Percentiles rank a stretch among this genome's conserved stretches.
phyloP scores from a whole-genome alignment of 805 yeast species.

The Candida hungchunana region DNA sequence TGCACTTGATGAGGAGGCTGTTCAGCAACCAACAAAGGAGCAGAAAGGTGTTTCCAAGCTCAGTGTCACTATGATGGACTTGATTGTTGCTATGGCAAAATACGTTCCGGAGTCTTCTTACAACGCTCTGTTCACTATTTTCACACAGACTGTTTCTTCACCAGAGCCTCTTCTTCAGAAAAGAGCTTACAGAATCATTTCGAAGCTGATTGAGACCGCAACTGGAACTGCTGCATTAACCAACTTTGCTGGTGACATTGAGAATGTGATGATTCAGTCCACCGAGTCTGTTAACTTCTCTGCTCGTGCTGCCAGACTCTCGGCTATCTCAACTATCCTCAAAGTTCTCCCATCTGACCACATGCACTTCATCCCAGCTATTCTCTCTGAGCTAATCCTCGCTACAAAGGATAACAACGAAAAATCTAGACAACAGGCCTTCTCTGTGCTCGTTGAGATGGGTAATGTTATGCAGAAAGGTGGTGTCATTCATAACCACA shows the following conservation, averaged over 20 bases:
- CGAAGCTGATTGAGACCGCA: slow-evolving; percentile 66
- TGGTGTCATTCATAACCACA: slow-evolving; percentile 60
- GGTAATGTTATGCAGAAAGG: slow-evolving; percentile 68
- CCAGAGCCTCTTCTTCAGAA: slow-evolving; percentile 74
- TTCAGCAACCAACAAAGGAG: slow-evolving; percentile 28
- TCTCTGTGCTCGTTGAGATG: slow-evolving; percentile 70
- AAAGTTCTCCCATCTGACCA: slow-evolving; percentile 59
- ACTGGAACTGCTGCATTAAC: slow-evolving; percentile 53
- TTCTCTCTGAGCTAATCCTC: slow-evolving; percentile 83
- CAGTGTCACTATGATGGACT: slow-evolving; percentile 86
- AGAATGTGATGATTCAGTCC: slow-evolving; percentile 54
- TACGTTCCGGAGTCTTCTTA: slow-evolving; percentile 71
- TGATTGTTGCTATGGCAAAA: slow-evolving; percentile 81
- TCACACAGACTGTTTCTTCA: slow-evolving; percentile 58
- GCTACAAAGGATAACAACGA: slow-evolving; percentile 92
- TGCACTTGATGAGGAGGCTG: slow-evolving; percentile 59
- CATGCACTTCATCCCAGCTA: slow-evolving; percentile 72
- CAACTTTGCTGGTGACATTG: slow-evolving; percentile 53
- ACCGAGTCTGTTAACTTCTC: slow-evolving; percentile 57
- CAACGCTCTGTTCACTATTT: slow-evolving; percentile 72
- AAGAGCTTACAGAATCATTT: slow-evolving; percentile 77
- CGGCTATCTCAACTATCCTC: slow-evolving; percentile 59
- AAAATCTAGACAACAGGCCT: slow-evolving; percentile 80
- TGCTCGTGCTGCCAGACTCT: slow-evolving; percentile 76
- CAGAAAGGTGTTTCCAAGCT: slow-evolving; percentile 42